phyloP scores from a whole-genome alignment of 2,329 filamentous ascomycete species.

The Penicillium sp. region DNA sequence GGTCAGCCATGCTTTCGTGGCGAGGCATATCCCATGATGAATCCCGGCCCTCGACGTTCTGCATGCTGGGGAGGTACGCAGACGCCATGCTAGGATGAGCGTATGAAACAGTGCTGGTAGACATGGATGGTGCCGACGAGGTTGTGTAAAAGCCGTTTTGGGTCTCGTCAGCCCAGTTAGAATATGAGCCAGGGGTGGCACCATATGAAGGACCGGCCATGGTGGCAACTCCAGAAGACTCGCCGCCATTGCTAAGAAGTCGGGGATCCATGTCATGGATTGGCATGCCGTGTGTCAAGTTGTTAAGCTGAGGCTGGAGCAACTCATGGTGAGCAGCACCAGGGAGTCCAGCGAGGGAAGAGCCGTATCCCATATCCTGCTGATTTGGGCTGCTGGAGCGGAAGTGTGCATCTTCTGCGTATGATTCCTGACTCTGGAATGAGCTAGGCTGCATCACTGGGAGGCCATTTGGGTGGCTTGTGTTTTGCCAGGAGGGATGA shows the following conservation, averaged over 20 bases:
- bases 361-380: conserved; percentile 31
- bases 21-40: conserved; percentile 11
- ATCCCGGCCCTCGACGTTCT: conserved; percentile 6
- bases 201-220: conserved; percentile 2
- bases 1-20: conserved; percentile 4
- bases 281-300: conserved; percentile 23
- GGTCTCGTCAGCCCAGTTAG: conserved; percentile 8
- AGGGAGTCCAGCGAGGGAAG: conserved; percentile 44
- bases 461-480: conserved; percentile 54
- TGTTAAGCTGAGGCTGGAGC: conserved; percentile 34
- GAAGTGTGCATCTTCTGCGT: conserved; percentile 47
- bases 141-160: neutral
- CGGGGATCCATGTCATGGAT: conserved; percentile 44
- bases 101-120: conserved; percentile 13
- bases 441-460: conserved; percentile 45
- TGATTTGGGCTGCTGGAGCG: conserved; percentile 30
- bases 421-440: conserved; percentile 23
- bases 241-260: conserved; percentile 34
- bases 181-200: neutral
- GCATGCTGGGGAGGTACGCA: conserved; percentile 10
- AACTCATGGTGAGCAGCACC: conserved; percentile 45
- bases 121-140: neutral
- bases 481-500: conserved; percentile 50
- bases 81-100: neutral
- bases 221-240: conserved; percentile 13